These are phyloP conservation scores for Dorcoceras hygrometricum DNA, from an alignment of 257 asterid species.

Conservation along the genomic window DNA sequence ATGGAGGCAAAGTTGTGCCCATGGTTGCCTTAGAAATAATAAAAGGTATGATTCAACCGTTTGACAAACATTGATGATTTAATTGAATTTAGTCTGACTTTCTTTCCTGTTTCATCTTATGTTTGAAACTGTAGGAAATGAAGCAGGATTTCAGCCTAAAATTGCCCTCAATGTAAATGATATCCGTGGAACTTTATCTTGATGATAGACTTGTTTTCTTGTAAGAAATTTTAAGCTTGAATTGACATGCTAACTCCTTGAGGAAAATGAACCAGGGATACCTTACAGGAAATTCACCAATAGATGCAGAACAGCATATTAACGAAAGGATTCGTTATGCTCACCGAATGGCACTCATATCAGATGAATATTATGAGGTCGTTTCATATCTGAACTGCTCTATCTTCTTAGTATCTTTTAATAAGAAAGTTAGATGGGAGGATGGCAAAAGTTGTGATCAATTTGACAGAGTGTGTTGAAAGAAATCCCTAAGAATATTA, in stretches of 20 bases:
- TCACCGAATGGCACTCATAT: slow-evolving; percentile 26
- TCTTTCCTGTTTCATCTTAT: neutral
- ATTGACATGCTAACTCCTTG: neutral
- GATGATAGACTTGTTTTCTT: neutral
- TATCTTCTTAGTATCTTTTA: neutral
- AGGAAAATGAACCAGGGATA: slow-evolving; percentile 28
- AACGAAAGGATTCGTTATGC: slow-evolving; percentile 24
- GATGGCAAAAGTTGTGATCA: too few relatives aligned
- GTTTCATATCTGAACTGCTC: neutral
- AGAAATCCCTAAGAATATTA: too few relatives aligned
- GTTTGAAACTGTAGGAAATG: slow-evolving; percentile 37
- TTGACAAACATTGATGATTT: neutral
- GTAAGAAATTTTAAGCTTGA: neutral
- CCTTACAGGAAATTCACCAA: slow-evolving; percentile 23
- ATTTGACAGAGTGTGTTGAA: too few relatives aligned
- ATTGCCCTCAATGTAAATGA: slow-evolving; percentile 35
- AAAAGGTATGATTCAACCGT: slow-evolving; percentile 29
- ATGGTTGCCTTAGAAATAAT: slow-evolving; percentile 41
- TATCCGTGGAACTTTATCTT: neutral
- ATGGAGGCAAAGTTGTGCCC: slow-evolving; percentile 46
- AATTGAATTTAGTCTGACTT: neutral
- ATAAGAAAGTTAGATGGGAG: neutral
- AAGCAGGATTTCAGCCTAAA: slow-evolving; percentile 40
- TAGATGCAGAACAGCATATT: neutral
- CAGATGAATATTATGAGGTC: slow-evolving; percentile 30